Base-by-base conservation (phyloP, 208 protist species). In the Trypanosoma melophagium region DNA sequence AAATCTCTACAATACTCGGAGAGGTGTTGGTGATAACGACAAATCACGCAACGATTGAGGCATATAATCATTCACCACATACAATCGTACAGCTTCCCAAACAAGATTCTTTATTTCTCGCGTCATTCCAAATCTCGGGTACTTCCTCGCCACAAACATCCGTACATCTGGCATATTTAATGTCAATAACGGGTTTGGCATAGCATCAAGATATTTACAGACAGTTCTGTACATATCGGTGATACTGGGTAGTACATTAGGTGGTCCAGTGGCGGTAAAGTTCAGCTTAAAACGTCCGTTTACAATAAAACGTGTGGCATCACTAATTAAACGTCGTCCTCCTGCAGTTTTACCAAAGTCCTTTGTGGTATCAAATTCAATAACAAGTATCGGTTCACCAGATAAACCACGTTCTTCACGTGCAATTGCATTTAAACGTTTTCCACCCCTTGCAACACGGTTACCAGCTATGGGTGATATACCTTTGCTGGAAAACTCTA, bases 121-220 rank as follows among this genome's bases (percentile, higher is more conserved):
- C 7, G 42, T 54, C 17, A 53, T 44, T 35, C 57, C 51, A 7
- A 38, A 53, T 41, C 71, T 22, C 12, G 28, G 38, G 17, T 67
- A 64, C 38, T 57, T 28, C 16, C 60, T 58, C 25, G 62, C 64
- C 2, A 83, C 69, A 60, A 57, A 64, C 19, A 28, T 56, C 10
- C 78, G 62, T 60, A 83, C 72, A n/a, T 40, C 55, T 0, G 49
- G 41, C 78, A 83, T 83, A 16, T 57, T 21, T 17, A 83, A 35
- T 7, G 52, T 57, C 8, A 24, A 8, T 3, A 79, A 60, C 4
- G 55, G 24, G n/a, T 79, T 74, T 19, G 41, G 58, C 22, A 61
- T 67, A 44, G 24, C 13, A 13, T 74, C 35, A 31, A 84, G 54
- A 42, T 67, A 72, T 2, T 55, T 19, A 49, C 52, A n/a, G 19